phyloP scores from a whole-genome alignment of 768 basidiomycete genomes.

The Phylloporus rhodoxanthus region DNA sequence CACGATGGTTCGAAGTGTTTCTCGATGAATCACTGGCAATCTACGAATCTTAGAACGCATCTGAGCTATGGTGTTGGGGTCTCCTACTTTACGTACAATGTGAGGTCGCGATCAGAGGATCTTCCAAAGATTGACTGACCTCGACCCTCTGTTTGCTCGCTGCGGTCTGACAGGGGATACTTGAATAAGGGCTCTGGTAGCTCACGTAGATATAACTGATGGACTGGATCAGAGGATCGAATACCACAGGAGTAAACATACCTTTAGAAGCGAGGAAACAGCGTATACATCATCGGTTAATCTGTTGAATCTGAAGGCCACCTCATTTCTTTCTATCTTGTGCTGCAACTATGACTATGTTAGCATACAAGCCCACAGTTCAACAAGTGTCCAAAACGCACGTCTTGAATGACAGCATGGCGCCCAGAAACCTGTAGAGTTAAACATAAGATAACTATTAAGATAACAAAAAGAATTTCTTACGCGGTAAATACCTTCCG shows the following conservation, averaged over 20 bases:
- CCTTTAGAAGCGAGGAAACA: conserved; percentile 82
- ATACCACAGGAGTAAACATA: conserved; percentile 21
- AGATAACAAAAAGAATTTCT: conserved; percentile 15
- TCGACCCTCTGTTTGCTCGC: conserved; percentile 72
- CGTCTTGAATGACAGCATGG: conserved; percentile 78
- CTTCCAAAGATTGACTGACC: conserved; percentile 38
- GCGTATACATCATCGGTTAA: conserved; percentile 75
- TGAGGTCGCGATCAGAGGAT: not conserved
- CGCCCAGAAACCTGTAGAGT: conserved; percentile 67
- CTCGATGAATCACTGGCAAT: conserved; percentile 77
- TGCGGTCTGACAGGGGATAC: conserved; percentile 71
- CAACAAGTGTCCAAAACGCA: conserved; percentile 30
- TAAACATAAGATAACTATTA: not conserved
- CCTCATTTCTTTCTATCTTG: conserved; percentile 81
- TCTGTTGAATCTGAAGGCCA: conserved; percentile 63
- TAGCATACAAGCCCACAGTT: not conserved
- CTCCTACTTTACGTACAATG: conserved; percentile 47
- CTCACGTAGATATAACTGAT: conserved; percentile 73
- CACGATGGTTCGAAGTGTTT: conserved; percentile 70
- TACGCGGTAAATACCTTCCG: conserved; percentile 79
- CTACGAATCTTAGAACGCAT: conserved; percentile 83
- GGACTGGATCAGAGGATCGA: not conserved
- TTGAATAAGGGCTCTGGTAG: conserved; percentile 87
- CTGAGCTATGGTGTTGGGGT: conserved; percentile 60
- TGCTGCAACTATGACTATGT: conserved; percentile 59